A percentile compares a stretch with the other conserved stretches of the same genome.
Conservation (phyloP, 345 rosid species). For the Litchi chinensis region DNA sequence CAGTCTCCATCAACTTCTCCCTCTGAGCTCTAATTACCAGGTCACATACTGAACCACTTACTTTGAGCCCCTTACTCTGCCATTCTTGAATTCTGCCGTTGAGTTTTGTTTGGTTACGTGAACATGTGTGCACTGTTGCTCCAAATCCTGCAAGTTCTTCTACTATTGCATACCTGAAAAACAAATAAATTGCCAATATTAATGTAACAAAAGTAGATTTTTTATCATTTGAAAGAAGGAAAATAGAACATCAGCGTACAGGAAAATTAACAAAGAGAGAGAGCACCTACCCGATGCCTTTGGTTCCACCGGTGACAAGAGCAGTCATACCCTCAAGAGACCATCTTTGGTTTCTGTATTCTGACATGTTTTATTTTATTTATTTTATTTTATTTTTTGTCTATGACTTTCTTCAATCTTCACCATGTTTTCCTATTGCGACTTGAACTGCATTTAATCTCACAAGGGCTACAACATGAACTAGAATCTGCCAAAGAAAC, state of each 20-base stretch:
- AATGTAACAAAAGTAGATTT: neutral
- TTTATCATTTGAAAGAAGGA: neutral
- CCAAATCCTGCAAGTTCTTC: constrained; percentile 22
- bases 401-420: too few species aligned
- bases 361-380: neutral
- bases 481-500: neutral
- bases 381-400: too few species aligned
- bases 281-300: constrained; percentile 32
- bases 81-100: constrained; percentile 34
- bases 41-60: constrained; percentile 65
- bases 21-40: constrained; percentile 37
- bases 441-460: neutral
- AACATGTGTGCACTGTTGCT: constrained; percentile 17
- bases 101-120: constrained; percentile 5
- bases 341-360: constrained; percentile 22
- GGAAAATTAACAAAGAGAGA: neutral
- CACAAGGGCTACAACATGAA: neutral
- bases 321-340: constrained; percentile 32
- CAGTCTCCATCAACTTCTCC: constrained; percentile 46
- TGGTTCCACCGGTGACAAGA: constrained; percentile 36
- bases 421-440: neutral
- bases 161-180: constrained; percentile 7
- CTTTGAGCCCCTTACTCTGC: constrained; percentile 46
- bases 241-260: neutral
- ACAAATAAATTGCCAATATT: neutral